Evolutionary conservation across 352 stramenopile genomes (phyloP).

Genomic region (Phytophthora tubulina): DNA sequence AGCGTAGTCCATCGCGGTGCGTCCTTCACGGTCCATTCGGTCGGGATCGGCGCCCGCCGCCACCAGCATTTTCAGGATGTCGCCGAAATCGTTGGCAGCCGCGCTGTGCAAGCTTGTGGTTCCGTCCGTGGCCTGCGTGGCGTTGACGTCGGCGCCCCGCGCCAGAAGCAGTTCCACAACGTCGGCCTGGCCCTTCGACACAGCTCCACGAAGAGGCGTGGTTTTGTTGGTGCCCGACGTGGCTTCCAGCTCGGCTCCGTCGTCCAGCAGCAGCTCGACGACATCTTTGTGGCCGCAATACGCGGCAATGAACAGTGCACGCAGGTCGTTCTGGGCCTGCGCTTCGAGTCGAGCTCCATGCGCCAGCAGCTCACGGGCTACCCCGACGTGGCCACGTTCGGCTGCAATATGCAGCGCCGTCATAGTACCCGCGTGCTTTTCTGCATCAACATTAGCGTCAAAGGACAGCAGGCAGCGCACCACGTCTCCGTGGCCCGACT

Average conservation of each 20-base stretch:
- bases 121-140: constrained; percentile 47
- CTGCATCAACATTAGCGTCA: constrained; percentile 55
- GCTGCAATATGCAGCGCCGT: constrained; percentile 67
- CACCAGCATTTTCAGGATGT: constrained; percentile 54
- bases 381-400: constrained; percentile 52
- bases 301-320: constrained; percentile 57
- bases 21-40: constrained; percentile 44
- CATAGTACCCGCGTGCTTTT: constrained; percentile 55
- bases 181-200: constrained; percentile 46
- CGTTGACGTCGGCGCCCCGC: constrained; percentile 54
- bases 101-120: constrained; percentile 64
- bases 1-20: constrained; percentile 55
- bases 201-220: constrained; percentile 57
- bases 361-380: constrained; percentile 52
- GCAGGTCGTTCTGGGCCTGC: constrained; percentile 51
- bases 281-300: constrained; percentile 62
- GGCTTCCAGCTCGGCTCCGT: constrained; percentile 54
- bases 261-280: constrained; percentile 51
- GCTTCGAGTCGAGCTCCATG: constrained; percentile 59
- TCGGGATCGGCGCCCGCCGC: constrained; percentile 50
- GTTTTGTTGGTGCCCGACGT: constrained; percentile 54
- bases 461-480: constrained; percentile 64
- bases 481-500: constrained; percentile 61
- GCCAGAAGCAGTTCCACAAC: constrained; percentile 55
- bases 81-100: constrained; percentile 50